Percentiles rank a stretch among this genome's conserved stretches.
Conservation (phyloP, 495 filamentous ascomycete genomes). For the Podospora sp. region DNA sequence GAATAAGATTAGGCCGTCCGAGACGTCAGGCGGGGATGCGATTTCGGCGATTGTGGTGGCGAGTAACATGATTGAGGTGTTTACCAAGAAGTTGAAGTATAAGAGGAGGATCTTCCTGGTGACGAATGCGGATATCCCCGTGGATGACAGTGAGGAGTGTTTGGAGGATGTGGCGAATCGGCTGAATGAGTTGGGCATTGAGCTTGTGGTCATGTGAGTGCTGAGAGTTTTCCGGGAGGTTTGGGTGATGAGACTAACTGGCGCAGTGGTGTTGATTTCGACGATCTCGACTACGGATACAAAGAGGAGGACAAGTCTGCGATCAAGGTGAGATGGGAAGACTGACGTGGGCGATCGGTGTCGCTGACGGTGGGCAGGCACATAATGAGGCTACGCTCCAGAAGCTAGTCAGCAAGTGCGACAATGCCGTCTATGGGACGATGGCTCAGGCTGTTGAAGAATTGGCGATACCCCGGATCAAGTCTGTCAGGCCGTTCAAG, state of each 20-base stretch:
- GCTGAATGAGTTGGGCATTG: constrained; percentile 73
- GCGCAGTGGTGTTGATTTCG: constrained; percentile 85
- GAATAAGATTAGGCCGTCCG: constrained; percentile 65
- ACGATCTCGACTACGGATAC: constrained; percentile 86
- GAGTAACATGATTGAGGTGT: constrained; percentile 77
- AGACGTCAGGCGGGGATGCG: constrained; percentile 64
- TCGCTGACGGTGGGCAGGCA: constrained; percentile 14
- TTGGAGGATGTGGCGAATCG: constrained; percentile 67
- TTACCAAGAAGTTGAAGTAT: constrained; percentile 89
- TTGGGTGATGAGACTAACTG: constrained; percentile 4
- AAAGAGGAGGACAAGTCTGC: constrained; percentile 88
- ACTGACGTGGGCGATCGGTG: neutral
- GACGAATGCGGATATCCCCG: constrained; percentile 72
- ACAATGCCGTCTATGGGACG: constrained; percentile 75
- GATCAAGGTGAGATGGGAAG: constrained; percentile 56
- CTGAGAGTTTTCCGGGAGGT: neutral
- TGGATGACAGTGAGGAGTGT: constrained; percentile 62
- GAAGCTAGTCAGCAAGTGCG: constrained; percentile 60
- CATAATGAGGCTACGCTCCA: constrained; percentile 70
- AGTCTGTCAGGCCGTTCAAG: constrained; percentile 67
- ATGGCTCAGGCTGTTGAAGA: constrained; percentile 81
- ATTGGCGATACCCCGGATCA: constrained; percentile 69
- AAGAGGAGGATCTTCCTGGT: constrained; percentile 79
- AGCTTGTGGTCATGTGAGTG: constrained; percentile 77
- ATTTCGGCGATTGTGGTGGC: constrained; percentile 86